Percentiles rank a stretch among this genome's conserved stretches.
These are phyloP conservation scores for Tolypocladium ovalisporum DNA, from an alignment of 2,329 filamentous ascomycete genomes.

Conservation along the genomic window DNA sequence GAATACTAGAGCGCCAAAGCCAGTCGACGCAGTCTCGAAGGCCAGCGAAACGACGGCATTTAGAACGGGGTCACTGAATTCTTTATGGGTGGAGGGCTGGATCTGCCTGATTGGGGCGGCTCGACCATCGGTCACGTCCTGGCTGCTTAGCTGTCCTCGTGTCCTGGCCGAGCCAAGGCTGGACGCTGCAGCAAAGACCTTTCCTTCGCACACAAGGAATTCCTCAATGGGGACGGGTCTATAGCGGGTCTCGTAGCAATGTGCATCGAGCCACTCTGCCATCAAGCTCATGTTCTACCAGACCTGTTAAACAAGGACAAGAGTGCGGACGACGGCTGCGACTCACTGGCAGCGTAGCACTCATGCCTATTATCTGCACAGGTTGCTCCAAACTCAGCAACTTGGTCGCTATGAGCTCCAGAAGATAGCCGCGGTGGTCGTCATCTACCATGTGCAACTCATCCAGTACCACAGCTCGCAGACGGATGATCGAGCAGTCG, in stretches of 20 bases:
- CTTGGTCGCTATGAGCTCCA: constrained; percentile 67
- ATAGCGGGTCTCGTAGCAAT: constrained; percentile 63
- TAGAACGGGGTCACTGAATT: constrained; percentile 52
- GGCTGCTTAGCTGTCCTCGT: constrained; percentile 36
- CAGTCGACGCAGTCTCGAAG: constrained; percentile 55
- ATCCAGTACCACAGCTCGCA: constrained; percentile 61
- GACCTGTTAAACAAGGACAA: background rate
- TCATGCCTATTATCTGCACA: constrained; percentile 69
- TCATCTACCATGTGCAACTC: constrained; percentile 79
- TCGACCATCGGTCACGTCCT: constrained; percentile 20
- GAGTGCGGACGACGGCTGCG: background rate
- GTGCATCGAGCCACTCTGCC: constrained; percentile 58
- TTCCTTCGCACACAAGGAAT: constrained; percentile 60
- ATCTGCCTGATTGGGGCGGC: constrained; percentile 36
- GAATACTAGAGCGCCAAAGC: constrained; percentile 64
- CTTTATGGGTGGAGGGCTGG: constrained; percentile 43
- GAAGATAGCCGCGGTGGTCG: constrained; percentile 61
- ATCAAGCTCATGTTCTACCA: constrained; percentile 57
- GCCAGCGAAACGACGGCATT: constrained; percentile 63
- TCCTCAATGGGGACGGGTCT: constrained; percentile 67
- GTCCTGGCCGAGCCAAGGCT: constrained; percentile 48
- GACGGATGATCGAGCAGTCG: constrained; percentile 52
- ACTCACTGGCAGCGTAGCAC: constrained; percentile 61
- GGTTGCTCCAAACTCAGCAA: constrained; percentile 55
- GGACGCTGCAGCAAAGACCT: constrained; percentile 48